Evolutionary conservation across 2,329 filamentous ascomycete species (phyloP).

Genomic region (Alternaria infectoria): DNA sequence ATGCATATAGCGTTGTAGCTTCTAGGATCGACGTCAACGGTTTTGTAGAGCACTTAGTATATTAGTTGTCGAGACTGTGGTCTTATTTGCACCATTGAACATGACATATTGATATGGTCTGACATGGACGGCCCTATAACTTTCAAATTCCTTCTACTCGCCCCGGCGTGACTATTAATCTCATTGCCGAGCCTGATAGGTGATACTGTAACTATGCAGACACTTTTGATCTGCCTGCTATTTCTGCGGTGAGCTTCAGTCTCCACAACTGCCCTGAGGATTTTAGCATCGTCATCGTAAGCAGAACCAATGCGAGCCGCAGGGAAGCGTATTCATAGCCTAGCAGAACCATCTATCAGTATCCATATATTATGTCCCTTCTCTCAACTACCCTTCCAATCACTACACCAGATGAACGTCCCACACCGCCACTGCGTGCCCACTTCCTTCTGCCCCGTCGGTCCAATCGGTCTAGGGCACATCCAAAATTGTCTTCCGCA

Average conservation of each 20-base stretch:
- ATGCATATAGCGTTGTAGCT: background rate
- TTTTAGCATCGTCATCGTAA: background rate
- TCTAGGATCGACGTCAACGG: background rate
- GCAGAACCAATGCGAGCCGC: background rate
- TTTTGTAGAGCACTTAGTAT: background rate
- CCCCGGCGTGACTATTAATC: background rate
- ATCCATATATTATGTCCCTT: background rate
- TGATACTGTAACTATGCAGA: background rate
- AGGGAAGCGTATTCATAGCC: background rate
- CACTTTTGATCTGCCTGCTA: background rate
- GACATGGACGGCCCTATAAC: background rate
- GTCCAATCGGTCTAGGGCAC: slow-evolving; percentile 76
- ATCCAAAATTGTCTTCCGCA: slow-evolving; percentile 72
- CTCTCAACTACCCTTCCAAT: slow-evolving; percentile 57
- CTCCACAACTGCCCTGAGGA: background rate
- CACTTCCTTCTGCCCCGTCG: slow-evolving; percentile 82
- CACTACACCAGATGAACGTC: slow-evolving; percentile 77
- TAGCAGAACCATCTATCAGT: background rate
- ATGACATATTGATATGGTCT: background rate
- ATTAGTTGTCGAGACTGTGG: background rate
- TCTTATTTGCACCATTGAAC: background rate
- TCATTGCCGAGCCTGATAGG: background rate
- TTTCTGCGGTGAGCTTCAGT: background rate
- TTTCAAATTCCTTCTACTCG: background rate
- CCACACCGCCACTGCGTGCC: slow-evolving; percentile 86